Base-by-base conservation (phyloP, 768 basidiomycete species). In the Boletus sp. region DNA sequence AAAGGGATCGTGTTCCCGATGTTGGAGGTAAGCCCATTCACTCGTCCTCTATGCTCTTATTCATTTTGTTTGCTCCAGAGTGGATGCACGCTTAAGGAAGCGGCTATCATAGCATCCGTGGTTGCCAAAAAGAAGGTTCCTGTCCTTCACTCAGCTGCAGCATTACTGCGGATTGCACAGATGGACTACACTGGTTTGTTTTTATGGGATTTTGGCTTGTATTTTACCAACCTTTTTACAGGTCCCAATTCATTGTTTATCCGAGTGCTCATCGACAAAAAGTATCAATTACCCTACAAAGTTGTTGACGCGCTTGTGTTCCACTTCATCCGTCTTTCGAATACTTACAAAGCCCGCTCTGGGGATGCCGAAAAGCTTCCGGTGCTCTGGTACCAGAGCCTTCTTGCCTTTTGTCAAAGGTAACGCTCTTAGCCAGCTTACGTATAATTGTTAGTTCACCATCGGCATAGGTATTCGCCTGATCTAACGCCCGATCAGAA, bases 341-440 rank as follows among this genome's bases (percentile, higher is more conserved):
- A 97, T 71, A 87, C 86, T 14, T 90, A 92, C 75, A 92, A 88
- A 73, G 85, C 84, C 45, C 84, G 80, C 55, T 78, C 76, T 47
- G 88, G 85, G 28, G 90, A 92, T 48, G 76, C 84, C 2, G 86
- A 89, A 47, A 86, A 87, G 69, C 80, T 98, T 32, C 96, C 97
- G n/a, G 97, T 98, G 12, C 78, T 99, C 11, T 99, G 97, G 97
- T 93, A 99, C 71, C 97, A 99, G 74, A 92, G 91, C 71, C 78
- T 99, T 52, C 80, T 99, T 24, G 92, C 95, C 4, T 98, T 98
- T 70, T 86, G 84, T 39, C 97, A 99, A 74, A 79, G 96, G 94
- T 94, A 44, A 66, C 72, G 10, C 12, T 24, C 20, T 40, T n/a
- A 29, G n/a, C 18, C 11, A 24, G 18, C 41, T 46, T 44, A 11